Base-by-base conservation (phyloP, 257 asterid species). In the Nicotiana sylvestris region DNA sequence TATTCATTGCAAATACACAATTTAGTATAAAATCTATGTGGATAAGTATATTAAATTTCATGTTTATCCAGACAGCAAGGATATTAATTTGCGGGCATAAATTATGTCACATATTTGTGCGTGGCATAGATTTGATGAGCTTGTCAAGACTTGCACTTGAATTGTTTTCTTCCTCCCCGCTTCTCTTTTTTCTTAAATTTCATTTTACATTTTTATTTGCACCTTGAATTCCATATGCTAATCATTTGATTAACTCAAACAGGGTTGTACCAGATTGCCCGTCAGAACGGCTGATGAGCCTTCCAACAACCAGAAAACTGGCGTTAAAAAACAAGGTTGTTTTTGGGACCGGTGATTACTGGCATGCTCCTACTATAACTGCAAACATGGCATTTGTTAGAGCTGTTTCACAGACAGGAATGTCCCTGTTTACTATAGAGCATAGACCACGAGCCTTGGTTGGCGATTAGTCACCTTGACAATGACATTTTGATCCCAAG, bases 301-400 rank as follows among this genome's bases (percentile, higher is more conserved):
- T 96, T 81, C 97, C 93, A 7, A 90, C 95, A 55, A 93, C 98
- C 78, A 90, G 99, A 87, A 96, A 94, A 86, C 89, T 96, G 88
- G 95, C 95, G 82, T 64, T 88, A 80, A 96, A 96, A 86, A 94
- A 94, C 92, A 96, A 96, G 83, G 91, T 94, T 86, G 95, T 90
- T 57, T 94, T 96, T 86, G 99, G 99, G 67, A 96, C 98, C 9
- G 99, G 99, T 57, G 99, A 96, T 80, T 84, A 85, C 83, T 93
- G 95, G 94, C 85, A 82, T 82, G 97, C 97, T 80, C 97, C 93
- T 66, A 96, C 98, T 43, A 86, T 93, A 84, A 96, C 97, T 33
- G 98, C 99, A 66, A 96, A 96, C 87, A 90, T 93, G 97, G 96
- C 90, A 74, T 96, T 96, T 89, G 95, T 90, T 72, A 89, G 98